These are phyloP conservation scores for Viridothelium virens DNA, from an alignment of 495 filamentous ascomycete genomes.

Conservation along the genomic window DNA sequence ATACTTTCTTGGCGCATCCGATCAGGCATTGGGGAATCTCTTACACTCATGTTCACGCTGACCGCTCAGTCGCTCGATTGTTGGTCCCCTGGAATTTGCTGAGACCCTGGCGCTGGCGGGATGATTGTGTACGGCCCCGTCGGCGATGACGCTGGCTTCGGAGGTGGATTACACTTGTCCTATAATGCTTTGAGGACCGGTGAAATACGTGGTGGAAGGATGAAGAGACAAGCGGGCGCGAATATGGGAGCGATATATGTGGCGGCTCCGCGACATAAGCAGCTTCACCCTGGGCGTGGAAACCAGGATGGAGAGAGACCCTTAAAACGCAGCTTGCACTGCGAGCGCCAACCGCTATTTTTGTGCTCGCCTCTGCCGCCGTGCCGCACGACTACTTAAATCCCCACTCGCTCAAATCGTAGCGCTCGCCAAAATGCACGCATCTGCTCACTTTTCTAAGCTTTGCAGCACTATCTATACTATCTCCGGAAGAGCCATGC, in stretches of 20 bases:
- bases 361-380: neutral
- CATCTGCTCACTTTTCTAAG: too few relatives aligned
- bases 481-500: neutral
- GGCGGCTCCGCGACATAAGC: constrained; percentile 12
- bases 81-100: neutral
- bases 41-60: constrained; percentile 8
- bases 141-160: neutral
- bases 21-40: neutral
- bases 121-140: neutral
- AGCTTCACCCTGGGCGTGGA: constrained; percentile 5
- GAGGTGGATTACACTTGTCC: neutral
- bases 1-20: neutral
- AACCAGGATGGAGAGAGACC: constrained; percentile 3
- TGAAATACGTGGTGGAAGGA: neutral
- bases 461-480: neutral
- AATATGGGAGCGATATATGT: constrained; percentile 8
- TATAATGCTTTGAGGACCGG: neutral
- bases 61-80: neutral
- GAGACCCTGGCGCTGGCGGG: neutral
- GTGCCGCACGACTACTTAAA: neutral
- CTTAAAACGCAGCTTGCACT: constrained; percentile 9
- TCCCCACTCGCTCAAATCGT: neutral
- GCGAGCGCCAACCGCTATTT: constrained; percentile 1
- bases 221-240: constrained; percentile 3
- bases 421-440: too few relatives aligned